A percentile compares a stretch with the other conserved stretches of the same genome.
These are phyloP conservation scores for Canavalia ensiformis DNA, from an alignment of 306 rosid genomes.

Conservation along the genomic window DNA sequence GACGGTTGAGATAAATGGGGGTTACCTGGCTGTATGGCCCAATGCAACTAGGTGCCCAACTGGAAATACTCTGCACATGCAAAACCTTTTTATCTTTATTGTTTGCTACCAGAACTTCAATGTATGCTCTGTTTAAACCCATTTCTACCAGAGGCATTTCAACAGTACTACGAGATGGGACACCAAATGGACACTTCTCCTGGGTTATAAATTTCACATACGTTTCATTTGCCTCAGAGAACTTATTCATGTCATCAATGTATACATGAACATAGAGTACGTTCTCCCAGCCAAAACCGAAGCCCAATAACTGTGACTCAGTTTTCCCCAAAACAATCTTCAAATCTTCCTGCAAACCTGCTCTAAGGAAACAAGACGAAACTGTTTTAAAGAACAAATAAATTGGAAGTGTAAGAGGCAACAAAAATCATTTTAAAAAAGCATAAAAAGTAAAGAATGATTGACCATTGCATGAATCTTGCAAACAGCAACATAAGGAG, in stretches of 20 bases:
- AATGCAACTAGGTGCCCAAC: slow-evolving; percentile 99
- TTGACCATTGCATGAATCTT: slow-evolving; percentile 64
- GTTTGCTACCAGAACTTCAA: slow-evolving; percentile 85
- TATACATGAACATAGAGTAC: slow-evolving; percentile 91
- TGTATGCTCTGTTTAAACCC: slow-evolving; percentile 76
- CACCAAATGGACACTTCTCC: slow-evolving; percentile 88
- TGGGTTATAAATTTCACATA: slow-evolving; percentile 83
- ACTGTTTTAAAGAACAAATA: slow-evolving; percentile 22
- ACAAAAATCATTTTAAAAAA: slow-evolving; percentile 36
- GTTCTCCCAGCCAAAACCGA: slow-evolving; percentile 84
- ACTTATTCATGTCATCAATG: slow-evolving; percentile 84
- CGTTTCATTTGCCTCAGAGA: slow-evolving; percentile 81
- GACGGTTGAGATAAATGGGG: slow-evolving; percentile 18
- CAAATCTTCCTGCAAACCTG: slow-evolving; percentile 84
- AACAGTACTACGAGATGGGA: slow-evolving; percentile 96
- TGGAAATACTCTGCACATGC: slow-evolving; percentile 94
- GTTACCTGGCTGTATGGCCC: slow-evolving; percentile 99
- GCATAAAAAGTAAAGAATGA: slow-evolving; percentile 21
- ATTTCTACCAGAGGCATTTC: slow-evolving; percentile 78
- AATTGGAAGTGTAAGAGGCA: slow-evolving; percentile 28
- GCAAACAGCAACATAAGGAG: slow-evolving; percentile 85
- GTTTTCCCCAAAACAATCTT: slow-evolving; percentile 68
- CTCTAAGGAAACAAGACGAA: slow-evolving; percentile 44
- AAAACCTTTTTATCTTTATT: slow-evolving; percentile 83
- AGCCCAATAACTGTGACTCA: slow-evolving; percentile 65